A percentile compares a stretch with the other conserved stretches of the same genome.
phyloP scores from a whole-genome alignment of 495 filamentous ascomycete species.

The Penicillium taxi region DNA sequence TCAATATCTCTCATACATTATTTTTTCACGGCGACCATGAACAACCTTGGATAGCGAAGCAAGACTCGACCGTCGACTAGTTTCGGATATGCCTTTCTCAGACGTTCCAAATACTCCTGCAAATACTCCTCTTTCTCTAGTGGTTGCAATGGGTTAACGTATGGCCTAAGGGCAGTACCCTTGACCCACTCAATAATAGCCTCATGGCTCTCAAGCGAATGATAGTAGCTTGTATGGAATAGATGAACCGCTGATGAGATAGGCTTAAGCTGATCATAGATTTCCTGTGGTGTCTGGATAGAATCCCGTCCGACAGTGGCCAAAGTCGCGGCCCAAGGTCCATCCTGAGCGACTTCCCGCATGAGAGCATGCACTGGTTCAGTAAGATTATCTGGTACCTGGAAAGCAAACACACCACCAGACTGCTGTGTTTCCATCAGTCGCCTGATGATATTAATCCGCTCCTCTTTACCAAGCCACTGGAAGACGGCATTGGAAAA shows the following conservation, averaged over 20 bases:
- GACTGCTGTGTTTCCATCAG: constrained; percentile 30
- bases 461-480: constrained; percentile 38
- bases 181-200: constrained; percentile 52
- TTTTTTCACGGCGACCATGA: constrained; percentile 38
- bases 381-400: constrained; percentile 45
- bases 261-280: constrained; percentile 41
- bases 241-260: constrained; percentile 33
- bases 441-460: constrained; percentile 34
- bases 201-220: constrained; percentile 36
- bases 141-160: constrained; percentile 31
- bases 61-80: constrained; percentile 38
- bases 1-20: too few relatives aligned
- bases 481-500: constrained; percentile 51
- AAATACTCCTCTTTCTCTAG: constrained; percentile 33
- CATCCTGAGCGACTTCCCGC: constrained; percentile 32
- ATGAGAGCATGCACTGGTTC: constrained; percentile 44
- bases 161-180: constrained; percentile 47
- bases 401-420: constrained; percentile 45
- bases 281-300: constrained; percentile 36
- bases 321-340: constrained; percentile 31
- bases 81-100: constrained; percentile 30
- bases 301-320: constrained; percentile 35
- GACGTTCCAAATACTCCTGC: constrained; percentile 29
- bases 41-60: constrained; percentile 39
- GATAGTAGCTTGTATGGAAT: constrained; percentile 47